Evolutionary conservation across 306 rosid species (phyloP), one percentile per base, ranked within the genome.

Genomic region (Pterocarpus macrocarpus): DNA sequence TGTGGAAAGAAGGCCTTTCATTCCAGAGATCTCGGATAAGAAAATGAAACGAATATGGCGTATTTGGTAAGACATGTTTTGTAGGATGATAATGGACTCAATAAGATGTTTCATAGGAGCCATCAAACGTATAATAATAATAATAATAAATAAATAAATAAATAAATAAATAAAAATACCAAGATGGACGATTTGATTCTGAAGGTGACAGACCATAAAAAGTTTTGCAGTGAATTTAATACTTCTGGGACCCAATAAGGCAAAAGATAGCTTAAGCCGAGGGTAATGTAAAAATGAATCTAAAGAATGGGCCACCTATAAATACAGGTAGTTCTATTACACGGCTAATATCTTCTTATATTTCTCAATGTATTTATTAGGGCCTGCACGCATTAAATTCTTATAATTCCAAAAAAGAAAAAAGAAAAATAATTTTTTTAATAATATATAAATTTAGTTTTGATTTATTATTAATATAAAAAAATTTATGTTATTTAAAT

Each of bases 321-420:
- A 71, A 71, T 53, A 3, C 2, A 41, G 64, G 49, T 50, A 43
- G 36, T 13, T 34, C 39, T 53, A 8, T 67, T 22, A 14, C 47
- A 39, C 78, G 55, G 32, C 76, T 44, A 72, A 64, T 56, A 38
- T 38, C 72, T 63, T 78, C 50, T 50, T 58, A 57, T 47, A 36
- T 38, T 65, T 66, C 47, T 56, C 76, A 56, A 62, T 65, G 47
- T 57, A 79, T 73, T 78, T 58, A 83, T 38, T 53, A 28, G 50
- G 14, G 35, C 52, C 49, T 55, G 76, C 68, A 28, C 1, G 73
- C 87, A 84, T 73, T 84, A 2, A 84, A 84, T 84, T 66, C 69
- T 73, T 58, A 44, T 55, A 7, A 55, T n/a, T 55, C 15, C 9
- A 11, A 47, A 47, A 14, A 47, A 47, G 1, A 9, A 9, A 47